Evolutionary conservation across 1,139 yeast genomes (phyloP).

Genomic region (Meyerozyma guilliermondii): DNA sequence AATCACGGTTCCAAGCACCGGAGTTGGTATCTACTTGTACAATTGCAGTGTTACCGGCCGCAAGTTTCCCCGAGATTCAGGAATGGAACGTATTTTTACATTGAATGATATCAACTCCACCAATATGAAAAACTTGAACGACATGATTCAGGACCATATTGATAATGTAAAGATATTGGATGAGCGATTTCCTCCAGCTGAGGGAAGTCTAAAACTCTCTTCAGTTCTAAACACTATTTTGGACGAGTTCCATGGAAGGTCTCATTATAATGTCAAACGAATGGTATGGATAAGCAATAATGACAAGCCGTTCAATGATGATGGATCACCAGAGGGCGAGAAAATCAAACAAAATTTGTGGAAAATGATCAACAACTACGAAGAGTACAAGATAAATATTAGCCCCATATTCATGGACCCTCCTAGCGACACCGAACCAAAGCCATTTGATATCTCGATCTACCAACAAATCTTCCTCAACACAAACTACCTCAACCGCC

Average conservation of each 20-base stretch:
- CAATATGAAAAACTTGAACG: slow-evolving; percentile 36
- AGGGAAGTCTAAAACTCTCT: slow-evolving; percentile 16
- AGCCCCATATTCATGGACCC: slow-evolving; percentile 59
- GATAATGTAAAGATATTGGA: slow-evolving; percentile 15
- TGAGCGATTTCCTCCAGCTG: slow-evolving; percentile 12
- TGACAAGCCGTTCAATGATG: slow-evolving; percentile 30
- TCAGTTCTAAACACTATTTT: slow-evolving; percentile 27
- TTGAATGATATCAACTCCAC: slow-evolving; percentile 33
- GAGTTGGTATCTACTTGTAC: slow-evolving; percentile 62
- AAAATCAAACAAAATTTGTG: slow-evolving; percentile 38
- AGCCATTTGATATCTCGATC: slow-evolving; percentile 44
- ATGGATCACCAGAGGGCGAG: slow-evolving; percentile 9
- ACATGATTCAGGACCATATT: slow-evolving; percentile 25
- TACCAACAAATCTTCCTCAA: slow-evolving; percentile 55
- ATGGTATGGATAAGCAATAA: slow-evolving; percentile 41
- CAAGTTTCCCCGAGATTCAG: slow-evolving; percentile 25
- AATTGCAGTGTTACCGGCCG: slow-evolving; percentile 33
- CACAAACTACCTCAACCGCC: slow-evolving; percentile 27
- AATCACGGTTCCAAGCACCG: slow-evolving; percentile 57
- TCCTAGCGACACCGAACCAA: neutral
- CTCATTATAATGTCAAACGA: slow-evolving; percentile 30
- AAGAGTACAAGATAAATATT: slow-evolving; percentile 46
- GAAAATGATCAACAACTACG: slow-evolving; percentile 57
- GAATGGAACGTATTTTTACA: slow-evolving; percentile 27
- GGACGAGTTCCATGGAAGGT: slow-evolving; percentile 28